phyloP scores from a whole-genome alignment of 2,329 filamentous ascomycete species.

The Neonectria hederae region DNA sequence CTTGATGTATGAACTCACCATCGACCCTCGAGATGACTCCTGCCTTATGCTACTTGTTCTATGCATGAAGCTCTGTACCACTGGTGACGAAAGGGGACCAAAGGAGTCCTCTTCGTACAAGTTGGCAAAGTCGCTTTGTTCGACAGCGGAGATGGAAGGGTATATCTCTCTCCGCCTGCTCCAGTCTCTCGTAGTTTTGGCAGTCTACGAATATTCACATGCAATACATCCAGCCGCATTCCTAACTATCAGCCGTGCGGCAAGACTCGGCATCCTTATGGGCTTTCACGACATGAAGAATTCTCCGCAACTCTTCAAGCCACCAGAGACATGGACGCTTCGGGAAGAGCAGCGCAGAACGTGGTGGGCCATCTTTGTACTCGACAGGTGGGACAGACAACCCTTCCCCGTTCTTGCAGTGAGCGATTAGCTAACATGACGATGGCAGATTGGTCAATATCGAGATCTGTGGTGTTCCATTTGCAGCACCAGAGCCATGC shows the following conservation, averaged over 20 bases:
- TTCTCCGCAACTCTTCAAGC: conserved; percentile 23
- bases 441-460: conserved; percentile 23
- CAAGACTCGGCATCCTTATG: conserved; percentile 30
- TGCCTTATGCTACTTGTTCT: conserved; percentile 27
- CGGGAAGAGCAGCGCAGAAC: conserved; percentile 33
- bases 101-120: conserved; percentile 20
- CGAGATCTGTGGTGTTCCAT: conserved; percentile 12
- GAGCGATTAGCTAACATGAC: background rate
- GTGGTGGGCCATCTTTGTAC: conserved; percentile 34
- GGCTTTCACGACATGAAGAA: conserved; percentile 22
- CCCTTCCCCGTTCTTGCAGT: background rate
- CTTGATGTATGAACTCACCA: conserved; percentile 7
- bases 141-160: conserved; percentile 18
- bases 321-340: conserved; percentile 27
- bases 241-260: conserved; percentile 30
- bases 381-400: conserved; percentile 27
- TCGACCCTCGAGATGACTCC: background rate
- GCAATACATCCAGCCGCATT: conserved; percentile 34
- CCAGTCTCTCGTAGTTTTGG: conserved; percentile 26
- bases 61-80: conserved; percentile 32
- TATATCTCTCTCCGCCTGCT: conserved; percentile 28
- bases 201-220: conserved; percentile 26
- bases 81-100: background rate
- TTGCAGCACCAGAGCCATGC: conserved; percentile 24
- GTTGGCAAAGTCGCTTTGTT: conserved; percentile 20